Evolutionary conservation across 2,329 filamentous ascomycete species (phyloP), one percentile per base, ranked within the genome.

Genomic region (Bipolaris bicolor): DNA sequence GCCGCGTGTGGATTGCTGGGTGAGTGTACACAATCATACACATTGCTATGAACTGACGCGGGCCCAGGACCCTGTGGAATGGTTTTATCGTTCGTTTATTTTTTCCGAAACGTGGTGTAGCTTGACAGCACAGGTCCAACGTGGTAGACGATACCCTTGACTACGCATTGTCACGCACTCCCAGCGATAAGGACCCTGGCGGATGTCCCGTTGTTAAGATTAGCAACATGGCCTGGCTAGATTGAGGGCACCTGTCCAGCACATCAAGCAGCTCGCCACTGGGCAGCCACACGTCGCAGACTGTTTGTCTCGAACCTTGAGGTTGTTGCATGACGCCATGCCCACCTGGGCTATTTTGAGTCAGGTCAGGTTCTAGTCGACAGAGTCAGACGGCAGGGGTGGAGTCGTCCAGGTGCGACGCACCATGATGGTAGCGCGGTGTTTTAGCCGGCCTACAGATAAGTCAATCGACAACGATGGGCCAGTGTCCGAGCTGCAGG

Each of bases 251-350:
- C 10, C 3, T 47, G 45, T 50, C 45, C 55, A 55, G 43, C 55
- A 49, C 45, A 57, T n/a, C 24, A 16, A 43, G 50, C 55, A 57
- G 55, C 44, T 58, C 51, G 51, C 55, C 51, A 55, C 51, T 13
- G 40, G 33, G 39, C 41, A 58, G 55, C 51, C 51, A 58, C 55
- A 58, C 33, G 55, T 58, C 51, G 43, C 55, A 58, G 41, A 22
- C 31, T 40, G 39, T 46, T 24, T 49, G 31, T 39, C 41, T 52
- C 48, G 20, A 56, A 29, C 43, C 33, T 52, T 26, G 37, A 43
- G 37, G 29, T 43, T 54, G 49, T 18, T 50, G 46, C 55, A 55
- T 55, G 40, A 49, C 40, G 44, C 45, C 20, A 55, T 55, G 26
- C 46, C 22, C 34, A 44, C 33, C 40, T 36, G n/a, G 46, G 55